A percentile compares a stretch with the other conserved stretches of the same genome.
Evolutionary conservation across 2,329 filamentous ascomycete genomes (phyloP).

Genomic region (Botryotinia narcissicola): DNA sequence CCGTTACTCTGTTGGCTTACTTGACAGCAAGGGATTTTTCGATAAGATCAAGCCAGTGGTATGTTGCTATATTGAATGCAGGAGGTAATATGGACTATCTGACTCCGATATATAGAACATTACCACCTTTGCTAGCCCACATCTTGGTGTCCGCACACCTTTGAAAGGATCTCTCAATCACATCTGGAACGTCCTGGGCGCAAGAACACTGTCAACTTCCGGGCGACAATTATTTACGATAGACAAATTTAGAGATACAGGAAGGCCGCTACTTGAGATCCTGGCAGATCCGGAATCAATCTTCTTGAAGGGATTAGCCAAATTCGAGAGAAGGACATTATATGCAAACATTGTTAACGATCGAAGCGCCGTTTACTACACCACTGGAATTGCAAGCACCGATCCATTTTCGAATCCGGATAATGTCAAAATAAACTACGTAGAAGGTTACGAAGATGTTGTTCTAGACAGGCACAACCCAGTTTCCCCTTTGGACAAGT

Average conservation of each 20-base stretch:
- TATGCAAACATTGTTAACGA: conserved; percentile 91
- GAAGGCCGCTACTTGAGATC: conserved; percentile 74
- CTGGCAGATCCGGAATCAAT: conserved; percentile 81
- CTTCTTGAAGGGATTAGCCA: conserved; percentile 75
- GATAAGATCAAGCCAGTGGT: conserved; percentile 77
- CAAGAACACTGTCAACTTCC: conserved; percentile 75
- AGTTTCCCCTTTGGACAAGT: conserved; percentile 47
- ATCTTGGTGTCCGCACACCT: conserved; percentile 73
- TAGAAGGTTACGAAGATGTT: conserved; percentile 70
- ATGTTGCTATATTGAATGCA: conserved; percentile 30
- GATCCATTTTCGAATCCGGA: conserved; percentile 74
- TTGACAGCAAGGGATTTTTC: conserved; percentile 77
- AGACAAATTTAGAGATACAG: conserved; percentile 80
- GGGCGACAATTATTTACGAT: conserved; percentile 85
- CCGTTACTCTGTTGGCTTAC: conserved; percentile 79
- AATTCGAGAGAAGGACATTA: conserved; percentile 72
- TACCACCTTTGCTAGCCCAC: conserved; percentile 84
- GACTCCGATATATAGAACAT: conserved; percentile 62
- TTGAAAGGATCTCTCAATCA: conserved; percentile 63
- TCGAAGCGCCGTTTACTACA: conserved; percentile 77
- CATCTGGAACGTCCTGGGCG: conserved; percentile 81
- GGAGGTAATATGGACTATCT: not conserved
- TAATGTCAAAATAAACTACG: conserved; percentile 67
- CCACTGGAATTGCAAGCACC: conserved; percentile 70
- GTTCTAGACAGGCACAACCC: conserved; percentile 69